Evolutionary conservation across 225 moss, liverwort and hornwort species (phyloP).

Genomic region (Pleurozium schreberi): DNA sequence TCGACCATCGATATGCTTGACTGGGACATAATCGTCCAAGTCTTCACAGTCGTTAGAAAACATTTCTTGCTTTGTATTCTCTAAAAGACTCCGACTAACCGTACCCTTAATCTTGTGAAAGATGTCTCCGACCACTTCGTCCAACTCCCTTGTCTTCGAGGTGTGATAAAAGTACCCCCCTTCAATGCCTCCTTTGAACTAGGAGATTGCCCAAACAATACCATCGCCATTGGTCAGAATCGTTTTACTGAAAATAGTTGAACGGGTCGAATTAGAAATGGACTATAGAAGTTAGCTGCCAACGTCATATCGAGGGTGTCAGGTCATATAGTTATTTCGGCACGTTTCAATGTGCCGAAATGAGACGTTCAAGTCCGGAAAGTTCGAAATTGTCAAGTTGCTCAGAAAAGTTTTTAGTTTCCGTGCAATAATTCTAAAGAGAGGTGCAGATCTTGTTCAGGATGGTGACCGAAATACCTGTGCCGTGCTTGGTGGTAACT

Average conservation of each 20-base stretch:
- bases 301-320: neutral
- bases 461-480: constrained; percentile 29
- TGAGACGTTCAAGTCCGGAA: neutral
- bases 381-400: neutral
- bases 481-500: constrained; percentile 76
- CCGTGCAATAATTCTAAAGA: neutral
- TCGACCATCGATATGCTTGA: neutral
- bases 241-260: neutral
- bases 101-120: constrained; percentile 75
- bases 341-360: neutral
- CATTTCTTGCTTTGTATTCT: neutral
- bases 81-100: neutral
- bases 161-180: constrained; percentile 81
- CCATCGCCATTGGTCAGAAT: neutral
- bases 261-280: neutral
- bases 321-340: neutral
- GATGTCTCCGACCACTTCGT: constrained; percentile 76
- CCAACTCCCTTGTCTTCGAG: constrained; percentile 73
- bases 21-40: neutral
- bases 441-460: neutral
- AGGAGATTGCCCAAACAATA: constrained; percentile 3
- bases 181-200: constrained; percentile 72
- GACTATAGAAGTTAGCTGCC: neutral
- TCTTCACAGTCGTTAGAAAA: neutral
- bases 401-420: neutral